Conservation (phyloP, 139 green algal genomes). For the Micractinium conductrix region DNA sequence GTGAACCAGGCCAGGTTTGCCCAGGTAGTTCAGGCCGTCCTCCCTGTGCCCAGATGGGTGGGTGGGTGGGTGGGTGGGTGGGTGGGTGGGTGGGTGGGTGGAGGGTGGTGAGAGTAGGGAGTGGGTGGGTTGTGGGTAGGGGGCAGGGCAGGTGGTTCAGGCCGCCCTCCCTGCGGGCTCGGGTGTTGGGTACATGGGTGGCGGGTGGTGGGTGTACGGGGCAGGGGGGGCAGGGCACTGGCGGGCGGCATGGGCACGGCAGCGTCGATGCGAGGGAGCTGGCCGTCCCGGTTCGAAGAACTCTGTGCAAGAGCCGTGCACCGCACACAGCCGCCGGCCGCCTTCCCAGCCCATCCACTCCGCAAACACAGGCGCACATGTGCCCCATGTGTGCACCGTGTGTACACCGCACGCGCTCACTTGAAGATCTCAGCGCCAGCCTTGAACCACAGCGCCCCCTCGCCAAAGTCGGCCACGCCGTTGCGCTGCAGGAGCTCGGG, state of each 20-base stretch:
- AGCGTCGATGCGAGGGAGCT: background rate
- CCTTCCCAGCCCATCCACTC: too few species aligned
- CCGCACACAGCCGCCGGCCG: too few species aligned
- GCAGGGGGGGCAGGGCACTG: background rate
- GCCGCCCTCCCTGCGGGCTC: too few species aligned
- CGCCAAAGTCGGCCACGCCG: slow-evolving; percentile 64
- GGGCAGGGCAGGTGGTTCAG: background rate
- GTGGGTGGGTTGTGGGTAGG: too few species aligned
- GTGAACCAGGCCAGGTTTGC: slow-evolving; percentile 77
- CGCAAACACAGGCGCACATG: too few species aligned
- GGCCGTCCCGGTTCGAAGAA: too few species aligned
- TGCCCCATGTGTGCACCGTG: too few species aligned
- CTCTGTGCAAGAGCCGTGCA: too few species aligned
- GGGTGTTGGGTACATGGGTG: too few species aligned
- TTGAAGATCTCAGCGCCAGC: slow-evolving; percentile 92
- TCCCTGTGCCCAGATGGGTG: background rate
- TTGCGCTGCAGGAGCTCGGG: slow-evolving; percentile 41
- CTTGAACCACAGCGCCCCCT: slow-evolving; percentile 94
- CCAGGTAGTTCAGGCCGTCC: slow-evolving; percentile 86
- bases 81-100: too few species aligned
- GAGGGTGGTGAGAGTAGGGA: too few species aligned
- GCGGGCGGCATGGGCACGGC: background rate
- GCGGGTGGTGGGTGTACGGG: background rate
- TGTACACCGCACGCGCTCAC: background rate
- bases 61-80: too few species aligned